A percentile compares a stretch with the other conserved stretches of the same genome.
phyloP scores from a whole-genome alignment of 805 yeast genomes.

The Pichia thaimueangensis region DNA sequence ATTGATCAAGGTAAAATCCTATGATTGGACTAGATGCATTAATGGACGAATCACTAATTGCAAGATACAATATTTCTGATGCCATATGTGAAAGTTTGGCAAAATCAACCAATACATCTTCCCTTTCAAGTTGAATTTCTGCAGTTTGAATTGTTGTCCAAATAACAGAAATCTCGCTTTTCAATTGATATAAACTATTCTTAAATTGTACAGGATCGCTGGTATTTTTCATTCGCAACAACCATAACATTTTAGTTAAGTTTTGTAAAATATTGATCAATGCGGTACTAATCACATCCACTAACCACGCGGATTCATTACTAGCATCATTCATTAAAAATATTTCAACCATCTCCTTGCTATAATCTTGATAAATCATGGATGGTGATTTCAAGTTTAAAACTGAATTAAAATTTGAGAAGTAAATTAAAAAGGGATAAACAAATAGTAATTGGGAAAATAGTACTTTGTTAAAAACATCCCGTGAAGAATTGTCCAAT shows the following conservation, averaged over 20 bases:
- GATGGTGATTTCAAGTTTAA: constrained; percentile 37
- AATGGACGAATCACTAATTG: constrained; percentile 18
- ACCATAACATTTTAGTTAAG: constrained; percentile 34
- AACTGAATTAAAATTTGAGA: constrained; percentile 28
- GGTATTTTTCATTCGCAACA: constrained; percentile 19
- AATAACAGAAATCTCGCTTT: constrained; percentile 22
- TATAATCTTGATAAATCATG: constrained; percentile 28
- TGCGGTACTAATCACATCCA: constrained; percentile 35
- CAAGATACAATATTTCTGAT: constrained; percentile 23
- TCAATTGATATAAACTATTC: constrained; percentile 14
- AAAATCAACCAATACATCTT: constrained; percentile 10
- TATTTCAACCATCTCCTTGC: constrained; percentile 16
- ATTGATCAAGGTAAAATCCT: constrained; percentile 23
- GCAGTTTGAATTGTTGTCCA: constrained; percentile 28
- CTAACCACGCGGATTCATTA: constrained; percentile 25
- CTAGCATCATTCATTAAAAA: background rate
- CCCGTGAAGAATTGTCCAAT: background rate
- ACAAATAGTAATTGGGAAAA: constrained; percentile 32
- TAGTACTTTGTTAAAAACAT: constrained; percentile 8
- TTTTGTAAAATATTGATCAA: constrained; percentile 33
- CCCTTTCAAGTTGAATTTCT: constrained; percentile 23
- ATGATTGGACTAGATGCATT: constrained; percentile 20
- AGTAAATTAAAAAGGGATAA: constrained; percentile 34
- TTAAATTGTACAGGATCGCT: constrained; percentile 8
- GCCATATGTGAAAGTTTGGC: constrained; percentile 24